Base-by-base conservation (phyloP, 345 rosid species). In the Noccaea caerulescens region DNA sequence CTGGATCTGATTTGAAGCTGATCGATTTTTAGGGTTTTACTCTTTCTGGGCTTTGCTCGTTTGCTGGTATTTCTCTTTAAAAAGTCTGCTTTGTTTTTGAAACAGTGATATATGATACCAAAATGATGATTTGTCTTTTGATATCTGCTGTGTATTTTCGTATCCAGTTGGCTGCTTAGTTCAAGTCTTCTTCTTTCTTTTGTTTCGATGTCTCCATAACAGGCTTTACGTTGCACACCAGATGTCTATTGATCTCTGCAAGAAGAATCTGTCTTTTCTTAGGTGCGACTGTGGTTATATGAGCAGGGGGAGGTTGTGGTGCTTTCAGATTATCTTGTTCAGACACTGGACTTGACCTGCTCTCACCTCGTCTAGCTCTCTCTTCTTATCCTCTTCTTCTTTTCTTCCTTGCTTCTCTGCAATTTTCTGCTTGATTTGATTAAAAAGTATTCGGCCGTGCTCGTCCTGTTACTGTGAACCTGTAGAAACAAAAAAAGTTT, bases 291-390 rank as follows among this genome's bases (percentile, higher is more conserved):
- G 84, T 66, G 81, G 84, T 89, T 85, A 85, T 79, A 81, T 87
- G 92, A 86, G 79, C 87, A 72, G 82, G 52, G 86, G 93, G 80
- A 86, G 85, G 78, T 80, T 80, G 71, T 85, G 97, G 85, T 86
- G 82, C 53, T 73, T 87, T 13, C 76, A 80, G 51, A 56, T 63
- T 4, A 69, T 76, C 71, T 44, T 70, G 30, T 87, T 89, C 64
- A 80, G 85, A 9, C 89, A 88, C 60, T 87, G 92, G 96, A 87
- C 89, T 77, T 90, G 90, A 81, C 83, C 4, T 64, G 4, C 47
- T 42, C 47, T 54, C 59, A 2, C 53, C 30, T 57, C 18, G 1
- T 63, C 64, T 39, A 10, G 6, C 36, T 59, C 72, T 51, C 18
- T 43, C 44, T 47, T 32, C 30, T 47, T 37, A 11, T 58, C 27